Evolutionary conservation across 805 yeast species (phyloP), one percentile per base, ranked within the genome.

Genomic region (Brettanomyces anomalus): DNA sequence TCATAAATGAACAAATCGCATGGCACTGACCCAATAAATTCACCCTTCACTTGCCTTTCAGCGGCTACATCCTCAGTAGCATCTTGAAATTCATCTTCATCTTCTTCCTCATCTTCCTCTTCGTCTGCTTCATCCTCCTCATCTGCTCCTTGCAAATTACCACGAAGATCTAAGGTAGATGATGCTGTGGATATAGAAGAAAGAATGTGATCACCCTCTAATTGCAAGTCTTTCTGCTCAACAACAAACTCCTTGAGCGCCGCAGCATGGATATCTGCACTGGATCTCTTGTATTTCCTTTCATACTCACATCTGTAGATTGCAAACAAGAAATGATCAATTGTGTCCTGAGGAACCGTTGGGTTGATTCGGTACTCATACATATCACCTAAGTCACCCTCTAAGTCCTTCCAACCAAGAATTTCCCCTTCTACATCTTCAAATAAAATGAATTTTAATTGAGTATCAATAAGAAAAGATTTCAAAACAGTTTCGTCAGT

Each of bases 351-450:
- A 7, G 76, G 66, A n/a, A 79, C 74, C 13, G 72, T 71, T 39
- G 71, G 72, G 47, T 79, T 85, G 40, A 86, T 76, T 18, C 83
- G 71, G 62, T 85, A 89, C 61, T 88, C 95, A 60, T 82, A 87
- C 48, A 70, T 65, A 55, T 89, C 97, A 19, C 87, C 96, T 4
- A 71, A 69, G 53, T 89, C 96, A n/a, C 96, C 96, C 36, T 78
- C 79, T 32, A 77, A 57, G 58, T 93, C 96, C 13, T 65, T 70
- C 97, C 97, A 90, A 0, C 81, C 68, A 21, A 90, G 72, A 2
- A 80, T 77, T 33, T 69, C 64, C 4, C 72, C 65, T 32, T 76
- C 74, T 34, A 67, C 61, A 42, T 73, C 72, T n/a, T 33, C 30
- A 44, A 67, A 68, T 44, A 74, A 69, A 45, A 76, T 70, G 40